phyloP scores from a whole-genome alignment of 192 early-diverging fungal species.

The Paraglomus occultum region DNA sequence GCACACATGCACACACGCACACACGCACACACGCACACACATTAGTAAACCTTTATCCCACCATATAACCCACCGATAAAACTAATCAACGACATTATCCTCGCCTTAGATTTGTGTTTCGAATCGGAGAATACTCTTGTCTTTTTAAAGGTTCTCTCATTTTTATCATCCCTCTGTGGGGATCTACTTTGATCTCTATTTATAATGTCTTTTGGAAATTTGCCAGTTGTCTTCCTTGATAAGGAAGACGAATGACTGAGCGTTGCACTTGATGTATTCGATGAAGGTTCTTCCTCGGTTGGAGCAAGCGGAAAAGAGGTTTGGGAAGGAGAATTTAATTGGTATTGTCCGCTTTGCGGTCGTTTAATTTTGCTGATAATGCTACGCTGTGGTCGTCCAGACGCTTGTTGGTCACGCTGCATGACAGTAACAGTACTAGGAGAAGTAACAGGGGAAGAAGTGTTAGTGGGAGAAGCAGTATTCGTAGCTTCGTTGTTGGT shows the following conservation, averaged over 20 bases:
- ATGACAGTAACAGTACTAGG: neutral
- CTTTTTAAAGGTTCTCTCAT: conserved; percentile 72
- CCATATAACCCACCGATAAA: conserved; percentile 59
- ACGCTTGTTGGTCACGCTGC: neutral
- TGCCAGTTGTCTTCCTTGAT: conserved; percentile 27
- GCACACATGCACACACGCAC: neutral
- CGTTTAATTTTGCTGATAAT: neutral
- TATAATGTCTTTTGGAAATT: conserved; percentile 30
- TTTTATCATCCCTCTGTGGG: conserved; percentile 30
- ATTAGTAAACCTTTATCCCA: neutral
- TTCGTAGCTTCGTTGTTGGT: neutral
- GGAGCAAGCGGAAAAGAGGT: neutral
- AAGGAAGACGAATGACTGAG: conserved; percentile 36
- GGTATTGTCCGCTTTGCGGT: conserved; percentile 2
- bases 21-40: neutral
- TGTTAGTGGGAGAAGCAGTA: neutral
- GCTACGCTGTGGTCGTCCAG: neutral
- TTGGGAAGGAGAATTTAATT: conserved; percentile 5
- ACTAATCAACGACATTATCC: conserved; percentile 60
- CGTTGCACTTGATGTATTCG: conserved; percentile 25
- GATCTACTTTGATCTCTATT: conserved; percentile 29
- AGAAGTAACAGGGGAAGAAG: neutral
- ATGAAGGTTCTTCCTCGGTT: conserved; percentile 18
- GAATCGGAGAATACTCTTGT: conserved; percentile 77
- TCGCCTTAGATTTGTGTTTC: conserved; percentile 68